A percentile compares a stretch with the other conserved stretches of the same genome.
phyloP scores from a whole-genome alignment of 169 alveolate genomes.

The Cryptosporidium tyzzeri region DNA sequence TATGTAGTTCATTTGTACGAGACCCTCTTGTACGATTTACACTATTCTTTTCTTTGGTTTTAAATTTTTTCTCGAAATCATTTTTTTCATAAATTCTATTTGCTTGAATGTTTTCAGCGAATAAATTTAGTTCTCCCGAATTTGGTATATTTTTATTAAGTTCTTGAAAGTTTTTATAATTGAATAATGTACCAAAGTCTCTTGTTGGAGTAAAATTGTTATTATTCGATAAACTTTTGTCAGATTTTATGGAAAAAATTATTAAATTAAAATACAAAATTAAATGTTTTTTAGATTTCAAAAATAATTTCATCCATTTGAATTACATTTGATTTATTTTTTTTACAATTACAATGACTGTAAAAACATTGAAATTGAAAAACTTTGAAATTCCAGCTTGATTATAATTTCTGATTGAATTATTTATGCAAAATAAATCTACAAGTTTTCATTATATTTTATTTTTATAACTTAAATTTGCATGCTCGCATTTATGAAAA shows the following conservation, averaged over 20 bases:
- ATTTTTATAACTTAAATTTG: not conserved
- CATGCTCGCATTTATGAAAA: not conserved
- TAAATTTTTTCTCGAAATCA: not conserved
- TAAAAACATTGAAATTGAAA: not conserved
- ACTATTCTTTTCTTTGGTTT: not conserved
- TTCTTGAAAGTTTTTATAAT: constrained; percentile 5
- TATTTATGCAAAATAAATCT: not conserved
- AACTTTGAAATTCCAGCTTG: not conserved
- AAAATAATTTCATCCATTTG: constrained; percentile 28
- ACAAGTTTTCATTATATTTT: not conserved
- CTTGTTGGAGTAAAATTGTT: not conserved
- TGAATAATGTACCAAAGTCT: constrained; percentile 3
- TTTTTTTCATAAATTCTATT: constrained; percentile 10
- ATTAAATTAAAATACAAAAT: constrained; percentile 12
- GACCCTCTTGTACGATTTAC: not conserved
- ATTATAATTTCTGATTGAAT: not conserved
- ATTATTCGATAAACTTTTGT: not conserved
- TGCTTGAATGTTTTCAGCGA: not conserved
- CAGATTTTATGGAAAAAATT: not conserved
- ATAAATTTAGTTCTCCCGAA: constrained; percentile 8
- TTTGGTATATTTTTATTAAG: constrained; percentile 5
- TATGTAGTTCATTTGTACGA: constrained; percentile 35
- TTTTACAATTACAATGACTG: constrained; percentile 1
- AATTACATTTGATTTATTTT: not conserved
- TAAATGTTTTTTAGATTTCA: not conserved